Base-by-base conservation (phyloP, 2,329 filamentous ascomycete species). In the Achaetomium macrosporum region DNA sequence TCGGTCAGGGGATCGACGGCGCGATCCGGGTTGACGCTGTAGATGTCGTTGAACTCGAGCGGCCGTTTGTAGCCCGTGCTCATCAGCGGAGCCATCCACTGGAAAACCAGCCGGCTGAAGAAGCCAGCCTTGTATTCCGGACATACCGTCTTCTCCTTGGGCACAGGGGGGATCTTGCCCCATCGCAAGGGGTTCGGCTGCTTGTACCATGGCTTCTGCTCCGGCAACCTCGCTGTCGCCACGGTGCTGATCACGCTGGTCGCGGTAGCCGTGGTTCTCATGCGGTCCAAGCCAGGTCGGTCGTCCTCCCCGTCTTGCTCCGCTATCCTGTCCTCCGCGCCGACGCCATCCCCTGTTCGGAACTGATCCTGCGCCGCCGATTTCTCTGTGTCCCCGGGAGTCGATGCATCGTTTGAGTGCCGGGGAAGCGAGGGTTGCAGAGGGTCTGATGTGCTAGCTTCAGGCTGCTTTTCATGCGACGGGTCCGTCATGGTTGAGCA, bases 1-100 rank as follows among this genome's bases (percentile, higher is more conserved):
- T 71, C 69, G 8, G 87, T 83, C 68, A 96, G 74, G 11, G 82
- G 73, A 57, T 88, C 83, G 42, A 89, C 83, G 15, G 82, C 79
- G 55, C 93, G 79, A 55, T 87, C 73, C 0, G 91, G 91, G 58
- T 96, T 96, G 61, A 97, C 87, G 1, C 77, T 73, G 86, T 90
- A 97, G 53, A 99, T 83, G 67, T 99, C 93, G 60, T 87, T 88
- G 51, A 84, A 72, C 64, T 96, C 86, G 2, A 99, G 77, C 2
- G 84, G 82, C 13, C 93, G 84, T 65, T 89, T 84, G 69, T 96
- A 97, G 35, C 93, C 93, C 37, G 83, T 81, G 84, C 71, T 77
- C 91, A 97, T 97, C 51, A 97, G 66, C 1, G 89, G 85, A 0
- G 83, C 83, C 77, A 96, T 92, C 92, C 92, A 97, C 67, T 90